These are phyloP conservation scores for Articulospora tetracladia DNA, from an alignment of 495 filamentous ascomycete species.

Conservation along the genomic window DNA sequence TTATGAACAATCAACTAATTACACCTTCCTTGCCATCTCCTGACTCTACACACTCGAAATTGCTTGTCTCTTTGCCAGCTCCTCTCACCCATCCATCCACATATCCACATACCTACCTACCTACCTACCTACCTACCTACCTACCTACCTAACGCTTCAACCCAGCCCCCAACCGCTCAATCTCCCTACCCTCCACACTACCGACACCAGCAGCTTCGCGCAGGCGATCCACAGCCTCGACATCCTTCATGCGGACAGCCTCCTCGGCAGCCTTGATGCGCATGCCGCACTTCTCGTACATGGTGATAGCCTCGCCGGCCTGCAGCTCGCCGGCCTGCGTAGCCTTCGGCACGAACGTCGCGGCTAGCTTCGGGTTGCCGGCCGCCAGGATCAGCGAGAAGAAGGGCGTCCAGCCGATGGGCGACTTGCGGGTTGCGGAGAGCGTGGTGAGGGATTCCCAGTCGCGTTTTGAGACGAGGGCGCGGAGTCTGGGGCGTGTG, in stretches of 20 bases:
- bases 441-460: conserved; percentile 92
- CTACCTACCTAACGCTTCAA: conserved; percentile 14
- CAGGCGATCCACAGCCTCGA: conserved; percentile 44
- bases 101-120: no score
- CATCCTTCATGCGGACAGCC: conserved; percentile 77
- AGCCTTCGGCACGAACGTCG: conserved; percentile 78
- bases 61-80: no score
- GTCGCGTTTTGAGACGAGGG: conserved; percentile 81
- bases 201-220: conserved; percentile 19
- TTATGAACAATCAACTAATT: no score
- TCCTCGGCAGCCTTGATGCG: conserved; percentile 89
- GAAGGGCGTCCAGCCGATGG: conserved; percentile 96
- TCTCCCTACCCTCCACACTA: conserved; percentile 25
- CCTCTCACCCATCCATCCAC: no score
- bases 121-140: no score
- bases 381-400: conserved; percentile 85
- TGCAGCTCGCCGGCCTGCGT: conserved; percentile 25
- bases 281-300: conserved; percentile 96
- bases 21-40: no score
- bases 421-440: conserved; percentile 65
- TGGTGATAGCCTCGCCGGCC: conserved; percentile 65
- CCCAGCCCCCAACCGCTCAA: conserved; percentile 21
- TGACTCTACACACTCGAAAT: no score
- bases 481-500: conserved; percentile 59
- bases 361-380: conserved; percentile 84